These are phyloP conservation scores for Beauveria bassiana DNA, from an alignment of 2,329 filamentous ascomycete species.

Conservation along the genomic window DNA sequence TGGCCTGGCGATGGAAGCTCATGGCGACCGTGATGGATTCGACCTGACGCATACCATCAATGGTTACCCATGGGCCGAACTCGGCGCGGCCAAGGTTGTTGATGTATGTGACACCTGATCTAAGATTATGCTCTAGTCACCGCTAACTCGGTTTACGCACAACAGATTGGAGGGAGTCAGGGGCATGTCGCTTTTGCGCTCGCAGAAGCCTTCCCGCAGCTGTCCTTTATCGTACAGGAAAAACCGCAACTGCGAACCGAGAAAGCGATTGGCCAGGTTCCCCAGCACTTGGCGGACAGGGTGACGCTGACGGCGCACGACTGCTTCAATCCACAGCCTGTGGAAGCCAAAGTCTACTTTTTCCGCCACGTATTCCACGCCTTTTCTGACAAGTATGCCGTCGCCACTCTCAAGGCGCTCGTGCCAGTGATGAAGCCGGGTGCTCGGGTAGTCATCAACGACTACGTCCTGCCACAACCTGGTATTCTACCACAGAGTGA, in stretches of 20 bases:
- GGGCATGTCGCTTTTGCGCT: conserved; percentile 19
- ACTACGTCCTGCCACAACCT: conserved; percentile 27
- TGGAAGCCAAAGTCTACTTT: conserved; percentile 44
- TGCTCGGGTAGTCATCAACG: conserved; percentile 32
- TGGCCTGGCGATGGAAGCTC: conserved; percentile 25
- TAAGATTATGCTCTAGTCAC: background rate
- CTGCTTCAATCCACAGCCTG: conserved; percentile 44
- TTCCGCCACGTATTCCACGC: conserved; percentile 50
- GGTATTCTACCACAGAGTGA: conserved; percentile 25
- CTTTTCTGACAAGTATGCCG: conserved; percentile 40
- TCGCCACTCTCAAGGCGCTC: conserved; percentile 36
- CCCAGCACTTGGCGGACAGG: conserved; percentile 23
- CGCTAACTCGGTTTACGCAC: background rate
- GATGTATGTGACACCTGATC: conserved; percentile 16
- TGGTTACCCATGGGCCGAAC: conserved; percentile 18
- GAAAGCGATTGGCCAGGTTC: conserved; percentile 23
- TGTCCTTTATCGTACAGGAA: conserved; percentile 43
- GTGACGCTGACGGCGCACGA: conserved; percentile 38
- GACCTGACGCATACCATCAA: conserved; percentile 16
- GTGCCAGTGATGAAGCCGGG: conserved; percentile 42
- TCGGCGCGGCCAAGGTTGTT: conserved; percentile 19
- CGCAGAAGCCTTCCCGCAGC: conserved; percentile 17
- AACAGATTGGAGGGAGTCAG: conserved; percentile 20
- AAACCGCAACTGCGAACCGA: conserved; percentile 32
- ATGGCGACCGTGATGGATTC: conserved; percentile 18